phyloP scores from a whole-genome alignment of 768 basidiomycete genomes.

The Hericium erinaceus region DNA sequence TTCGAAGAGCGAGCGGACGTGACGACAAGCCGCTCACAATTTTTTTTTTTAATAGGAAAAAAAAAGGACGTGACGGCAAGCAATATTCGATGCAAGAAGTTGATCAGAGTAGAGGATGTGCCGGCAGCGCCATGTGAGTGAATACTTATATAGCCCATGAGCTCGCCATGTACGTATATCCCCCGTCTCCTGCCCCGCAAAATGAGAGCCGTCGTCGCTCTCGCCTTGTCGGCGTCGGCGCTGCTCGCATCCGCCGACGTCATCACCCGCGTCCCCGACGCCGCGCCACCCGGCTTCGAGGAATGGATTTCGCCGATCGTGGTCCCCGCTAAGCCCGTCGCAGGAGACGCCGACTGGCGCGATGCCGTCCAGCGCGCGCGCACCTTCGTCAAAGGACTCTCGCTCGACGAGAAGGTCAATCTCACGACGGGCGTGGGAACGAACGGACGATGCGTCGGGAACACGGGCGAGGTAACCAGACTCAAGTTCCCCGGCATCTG shows the following conservation, averaged over 20 bases:
- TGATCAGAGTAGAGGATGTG: too few relatives aligned
- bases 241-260: not conserved
- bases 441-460: constrained; percentile 59
- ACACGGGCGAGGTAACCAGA: constrained; percentile 31
- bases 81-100: too few relatives aligned
- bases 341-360: not conserved
- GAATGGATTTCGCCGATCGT: not conserved
- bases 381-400: constrained; percentile 5
- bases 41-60: too few relatives aligned
- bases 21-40: too few relatives aligned
- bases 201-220: not conserved
- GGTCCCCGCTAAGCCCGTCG: not conserved
- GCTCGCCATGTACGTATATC: not conserved
- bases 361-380: constrained; percentile 2
- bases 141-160: too few relatives aligned
- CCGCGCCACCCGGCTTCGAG: not conserved
- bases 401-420: constrained; percentile 14
- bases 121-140: too few relatives aligned
- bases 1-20: too few relatives aligned
- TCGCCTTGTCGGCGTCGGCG: not conserved
- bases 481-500: constrained; percentile 55
- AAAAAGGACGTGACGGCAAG: too few relatives aligned
- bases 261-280: not conserved
- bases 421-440: constrained; percentile 25
- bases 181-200: not conserved